Base-by-base conservation (phyloP, 306 rosid genomes). In the Sicyos edulis region DNA sequence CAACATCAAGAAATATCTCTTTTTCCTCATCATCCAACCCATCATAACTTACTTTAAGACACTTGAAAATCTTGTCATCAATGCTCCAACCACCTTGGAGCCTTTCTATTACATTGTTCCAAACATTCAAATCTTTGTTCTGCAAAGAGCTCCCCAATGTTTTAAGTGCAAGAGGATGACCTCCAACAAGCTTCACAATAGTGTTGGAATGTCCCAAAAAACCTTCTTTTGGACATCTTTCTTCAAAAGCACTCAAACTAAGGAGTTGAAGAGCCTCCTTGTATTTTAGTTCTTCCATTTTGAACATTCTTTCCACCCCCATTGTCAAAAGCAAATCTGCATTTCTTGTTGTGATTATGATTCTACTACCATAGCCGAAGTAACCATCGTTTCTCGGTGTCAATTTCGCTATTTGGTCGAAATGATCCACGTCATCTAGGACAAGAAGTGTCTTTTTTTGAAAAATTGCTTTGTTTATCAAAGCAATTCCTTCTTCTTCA, bases 341-440 rank as follows among this genome's bases (percentile, higher is more conserved):
- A 42, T 77, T 75, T 65, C 81, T 78, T 13, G 73, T 73, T 8
- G 81, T 78, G 37, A 78, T 40, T 11, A 29, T 61, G 54, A 73
- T 19, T 78, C 63, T 73, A 55, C 77, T 78, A 19, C 70, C 81
- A 8, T 5, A 20, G 10, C 76, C 81, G 51, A 76, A 78, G 17
- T 6, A 49, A n/a, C 37, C 34, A 0, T 54, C 16, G 1, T 20
- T 40, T 32, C 0, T 5, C 44, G 66, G 66, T 16, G 21, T 71
- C 44, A 64, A 68, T 5, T 5, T 7, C 19, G 10, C 45, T 3
- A 67, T 20, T 16, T 67, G 79, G 34, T 76, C 59, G 10, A 47
- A 15, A 13, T 47, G 12, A 19, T 47, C 56, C 40, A 68, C 68
- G 2, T 76, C 74, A 54, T 67, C 79, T 10, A 67, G 24, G 2